A percentile compares a stretch with the other conserved stretches of the same genome.
phyloP scores from a whole-genome alignment of 75 land plant species.

The Sequoiadendron giganteum region DNA sequence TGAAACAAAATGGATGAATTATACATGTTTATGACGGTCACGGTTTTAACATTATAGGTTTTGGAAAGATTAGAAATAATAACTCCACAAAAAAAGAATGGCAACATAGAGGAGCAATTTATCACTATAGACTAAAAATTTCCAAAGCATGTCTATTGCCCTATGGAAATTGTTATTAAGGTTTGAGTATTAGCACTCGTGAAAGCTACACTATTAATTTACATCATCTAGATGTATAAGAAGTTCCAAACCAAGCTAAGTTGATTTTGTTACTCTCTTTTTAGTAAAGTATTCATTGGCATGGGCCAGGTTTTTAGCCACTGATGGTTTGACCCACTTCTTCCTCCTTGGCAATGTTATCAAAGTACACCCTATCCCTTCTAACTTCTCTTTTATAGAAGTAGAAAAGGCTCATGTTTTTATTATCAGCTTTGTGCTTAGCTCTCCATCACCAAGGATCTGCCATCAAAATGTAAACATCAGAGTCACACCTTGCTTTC shows the following conservation, averaged over 20 bases:
- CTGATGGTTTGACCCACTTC: constrained; percentile 90
- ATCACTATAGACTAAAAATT: too few relatives aligned
- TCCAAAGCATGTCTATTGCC: neutral
- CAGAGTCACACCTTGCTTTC: neutral
- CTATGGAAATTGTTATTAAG: neutral
- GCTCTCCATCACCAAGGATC: constrained; percentile 87
- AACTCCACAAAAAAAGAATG: too few relatives aligned
- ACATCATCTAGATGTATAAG: neutral
- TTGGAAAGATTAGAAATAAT: neutral
- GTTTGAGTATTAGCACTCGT: too few relatives aligned
- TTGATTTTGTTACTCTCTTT: constrained; percentile 64
- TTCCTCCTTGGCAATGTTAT: constrained; percentile 77
- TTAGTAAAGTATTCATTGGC: constrained; percentile 92
- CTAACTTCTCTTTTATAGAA: constrained; percentile 87
- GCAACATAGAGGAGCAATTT: too few relatives aligned
- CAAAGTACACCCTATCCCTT: constrained; percentile 72
- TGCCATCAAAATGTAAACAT: constrained; percentile 16
- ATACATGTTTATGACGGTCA: neutral
- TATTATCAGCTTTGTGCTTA: constrained; percentile 63
- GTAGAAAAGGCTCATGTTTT: constrained; percentile 87
- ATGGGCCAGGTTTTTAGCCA: constrained; percentile 64
- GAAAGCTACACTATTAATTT: neutral
- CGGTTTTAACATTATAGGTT: neutral
- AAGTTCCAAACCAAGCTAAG: neutral
- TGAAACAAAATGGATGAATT: too few relatives aligned